Base-by-base conservation (phyloP, 345 rosid genomes). In the Melaleuca alternifolia region DNA sequence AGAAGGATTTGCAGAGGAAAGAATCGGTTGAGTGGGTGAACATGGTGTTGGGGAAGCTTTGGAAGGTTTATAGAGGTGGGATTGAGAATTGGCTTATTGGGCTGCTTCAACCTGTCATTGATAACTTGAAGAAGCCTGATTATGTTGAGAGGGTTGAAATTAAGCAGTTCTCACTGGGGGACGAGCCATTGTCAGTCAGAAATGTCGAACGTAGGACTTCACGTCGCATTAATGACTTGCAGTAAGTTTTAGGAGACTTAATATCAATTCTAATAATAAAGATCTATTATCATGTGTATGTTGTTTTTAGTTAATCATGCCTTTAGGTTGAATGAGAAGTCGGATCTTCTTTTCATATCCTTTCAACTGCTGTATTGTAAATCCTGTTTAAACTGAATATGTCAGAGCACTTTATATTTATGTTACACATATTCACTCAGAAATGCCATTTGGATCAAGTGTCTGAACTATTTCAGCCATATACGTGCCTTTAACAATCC, bases 11-110 rank as follows among this genome's bases (percentile, higher is more conserved):
- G 96, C 96, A 92, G 87, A 94, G 99, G 93, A 97, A 97, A 86
- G 99, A 97, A 88, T 97, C 99, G 0, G 99, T 97, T 79, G 99
- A 97, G 89, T 97, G 99, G 99, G 99, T 97, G 56, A 97, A 97
- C 86, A 97, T 97, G 99, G 99, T 97, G 84, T 53, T 97, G 96
- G 99, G 95, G 57, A 97, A 97, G 92, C 86, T 96, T 54, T 95
- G 99, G 99, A 97, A 96, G 91, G 99, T 97, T 33, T 95, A 97
- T 84, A 94, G 99, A 90, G 96, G 91, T 87, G 98, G 93, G 61
- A 89, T 97, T 85, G 99, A 96, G 94, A 93, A 97, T 90, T 97
- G 99, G 99, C 61, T 97, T 11, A 89, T 93, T 62, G 99, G 99
- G 59, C 88, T 93, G 91, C 91, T 97, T 90, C 99, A 97, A 91